Evolutionary conservation across 345 rosid genomes (phyloP), one percentile per base, ranked within the genome.

Genomic region (Raphanus raphanistrum): DNA sequence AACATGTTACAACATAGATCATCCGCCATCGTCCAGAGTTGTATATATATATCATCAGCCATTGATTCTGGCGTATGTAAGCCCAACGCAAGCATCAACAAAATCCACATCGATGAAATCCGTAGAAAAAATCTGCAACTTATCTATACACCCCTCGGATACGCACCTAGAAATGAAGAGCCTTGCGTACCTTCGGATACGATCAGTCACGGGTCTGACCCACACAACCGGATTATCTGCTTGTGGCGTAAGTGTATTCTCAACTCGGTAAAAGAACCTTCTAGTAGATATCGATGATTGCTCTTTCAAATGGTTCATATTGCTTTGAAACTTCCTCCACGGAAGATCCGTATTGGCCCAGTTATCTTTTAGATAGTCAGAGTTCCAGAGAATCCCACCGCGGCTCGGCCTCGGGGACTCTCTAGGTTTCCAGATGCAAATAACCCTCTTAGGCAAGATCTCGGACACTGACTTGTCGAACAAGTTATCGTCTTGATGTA

Each of bases 321-420:
- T 94, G 83, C 89, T 86, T 54, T 89, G 84, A 48, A 92, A 92
- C 41, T 94, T 94, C 5, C 91, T 92, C 28, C 85, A 82, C 1
- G 97, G 97, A 76, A 94, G 84, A 74, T 94, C 98, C 0, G 97
- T 94, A 63, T 90, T 87, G 58, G 82, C 82, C 97, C 97, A 92
- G 17, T 89, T 81, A 55, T 94, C 97, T 71, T 86, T 94, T 67
- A 94, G 77, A 71, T 87, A 84, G 29, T 88, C 89, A 0, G 88
- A 72, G 54, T 85, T 83, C 97, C 98, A 92, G 26, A 89, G 76
- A 5, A 78, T 78, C 4, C 87, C 85, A 6, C 97, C 96, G 0
- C 74, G 81, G 68, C 82, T 80, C 0, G 95, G 95, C 68, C 81
- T 82, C 1, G 92, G 82, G 0, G 92, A 79, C 33, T 88, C 82